Evolutionary conservation across 257 asterid species (phyloP), one percentile per base, ranked within the genome.

Genomic region (Verbascum thapsus): DNA sequence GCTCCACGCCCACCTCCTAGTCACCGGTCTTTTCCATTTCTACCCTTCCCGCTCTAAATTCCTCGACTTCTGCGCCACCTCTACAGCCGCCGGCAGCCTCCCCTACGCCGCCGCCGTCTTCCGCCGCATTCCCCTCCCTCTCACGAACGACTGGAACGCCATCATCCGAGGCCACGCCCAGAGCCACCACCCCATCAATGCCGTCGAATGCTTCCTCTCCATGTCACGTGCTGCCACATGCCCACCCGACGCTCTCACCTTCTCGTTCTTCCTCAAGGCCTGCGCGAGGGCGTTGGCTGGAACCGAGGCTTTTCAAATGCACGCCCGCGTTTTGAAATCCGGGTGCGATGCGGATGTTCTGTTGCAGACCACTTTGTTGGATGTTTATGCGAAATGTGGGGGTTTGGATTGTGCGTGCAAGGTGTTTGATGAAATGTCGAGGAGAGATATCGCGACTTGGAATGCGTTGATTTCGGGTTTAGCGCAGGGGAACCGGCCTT

Each of bases 91-190:
- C 63, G 79, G 74, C 62, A 58, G 68, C 76, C 80, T 92, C 76
- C 61, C 71, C 37, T 82, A 83, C 79, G 94, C 95, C 70, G 66
- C 77, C 72, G 72, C 56, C 17, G 38, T 82, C 52, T 89, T 92
- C 86, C 73, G 66, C 73, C 71, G 16, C 73, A 52, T 89, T 58
- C 66, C 86, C 63, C 44, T 12, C 34, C 94, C 94, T 0, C 41
- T 50, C 48, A 87, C 96, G 48, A 89, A 92, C 59, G 99, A 92
- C 74, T 92, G 94, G 95, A 92, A 92, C 74, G 96, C 97, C 63
- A 69, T 92, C 59, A 83, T 92, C 73, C 96, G 99, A n/a, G 96
- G 96, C 69, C 87, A 80, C 72, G 90, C 99, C n/a, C 89, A 78
- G 68, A 83, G 88, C 74, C 69, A 67, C 60, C 75, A 74, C 17